phyloP scores from a whole-genome alignment of 2,329 filamentous ascomycete species.

The Fusarium caatingaense region DNA sequence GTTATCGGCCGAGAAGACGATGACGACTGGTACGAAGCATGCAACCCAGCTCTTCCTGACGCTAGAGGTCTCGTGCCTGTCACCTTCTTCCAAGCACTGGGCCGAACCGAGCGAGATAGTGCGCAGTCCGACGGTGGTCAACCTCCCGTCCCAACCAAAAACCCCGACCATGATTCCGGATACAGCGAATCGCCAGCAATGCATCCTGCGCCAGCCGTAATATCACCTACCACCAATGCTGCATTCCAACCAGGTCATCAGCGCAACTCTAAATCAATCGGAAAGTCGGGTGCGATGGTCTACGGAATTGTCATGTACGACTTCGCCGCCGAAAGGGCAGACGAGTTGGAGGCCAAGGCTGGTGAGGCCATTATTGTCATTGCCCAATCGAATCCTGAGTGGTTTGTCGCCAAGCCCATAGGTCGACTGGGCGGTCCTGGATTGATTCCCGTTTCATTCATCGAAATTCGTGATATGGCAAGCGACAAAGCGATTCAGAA shows the following conservation, averaged over 20 bases:
- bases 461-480: conserved; percentile 94
- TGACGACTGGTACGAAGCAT: conserved; percentile 96
- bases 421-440: conserved; percentile 94
- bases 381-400: conserved; percentile 97
- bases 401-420: conserved; percentile 99
- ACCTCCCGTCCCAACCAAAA: conserved; percentile 62
- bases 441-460: conserved; percentile 94
- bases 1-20: conserved; percentile 97
- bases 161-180: conserved; percentile 88
- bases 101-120: conserved; percentile 92
- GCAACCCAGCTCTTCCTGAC: conserved; percentile 89
- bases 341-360: conserved; percentile 93
- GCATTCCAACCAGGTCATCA: conserved; percentile 52
- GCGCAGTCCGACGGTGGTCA: conserved; percentile 71
- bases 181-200: conserved; percentile 64
- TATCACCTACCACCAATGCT: conserved; percentile 20
- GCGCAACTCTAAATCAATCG: conserved; percentile 62
- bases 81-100: conserved; percentile 90
- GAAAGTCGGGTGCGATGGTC: conserved; percentile 82
- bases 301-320: conserved; percentile 98
- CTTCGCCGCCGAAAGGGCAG: conserved; percentile 93
- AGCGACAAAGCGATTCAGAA: conserved; percentile 85
- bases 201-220: conserved; percentile 40
- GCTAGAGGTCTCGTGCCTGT: conserved; percentile 93
- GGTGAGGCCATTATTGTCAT: conserved; percentile 98